Evolutionary conservation across 805 yeast species (phyloP).

Genomic region (Starmera amethionina): DNA sequence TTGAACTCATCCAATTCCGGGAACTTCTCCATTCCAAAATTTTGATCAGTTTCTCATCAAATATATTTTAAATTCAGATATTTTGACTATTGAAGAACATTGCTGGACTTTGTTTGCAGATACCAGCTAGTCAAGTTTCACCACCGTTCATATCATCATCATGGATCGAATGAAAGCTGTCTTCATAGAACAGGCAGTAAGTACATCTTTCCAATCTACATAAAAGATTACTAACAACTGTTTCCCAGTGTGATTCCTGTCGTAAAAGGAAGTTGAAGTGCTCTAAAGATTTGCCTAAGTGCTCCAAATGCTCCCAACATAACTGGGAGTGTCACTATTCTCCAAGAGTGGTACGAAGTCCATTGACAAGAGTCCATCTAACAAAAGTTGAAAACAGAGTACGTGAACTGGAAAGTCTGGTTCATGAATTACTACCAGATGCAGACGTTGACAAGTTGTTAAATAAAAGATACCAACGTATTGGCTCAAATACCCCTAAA

Average conservation of each 20-base stretch:
- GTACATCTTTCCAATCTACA: neutral
- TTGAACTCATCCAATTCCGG: too few relatives aligned
- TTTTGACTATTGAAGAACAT: too few relatives aligned
- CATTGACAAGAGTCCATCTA: conserved; percentile 71
- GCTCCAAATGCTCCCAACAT: conserved; percentile 65
- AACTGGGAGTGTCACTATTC: conserved; percentile 70
- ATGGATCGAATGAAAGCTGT: conserved; percentile 2
- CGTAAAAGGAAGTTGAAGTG: conserved; percentile 73
- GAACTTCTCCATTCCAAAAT: too few relatives aligned
- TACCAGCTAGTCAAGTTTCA: too few relatives aligned
- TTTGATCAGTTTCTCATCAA: too few relatives aligned
- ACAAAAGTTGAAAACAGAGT: conserved; percentile 63
- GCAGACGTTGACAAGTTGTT: conserved; percentile 32
- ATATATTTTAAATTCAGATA: too few relatives aligned
- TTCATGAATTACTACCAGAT: conserved; percentile 34
- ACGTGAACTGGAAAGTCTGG: conserved; percentile 33
- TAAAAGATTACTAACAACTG: neutral
- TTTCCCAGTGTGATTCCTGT: conserved; percentile 62
- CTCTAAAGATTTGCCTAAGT: conserved; percentile 67
- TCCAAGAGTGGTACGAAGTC: conserved; percentile 70
- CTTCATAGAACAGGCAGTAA: conserved; percentile 4
- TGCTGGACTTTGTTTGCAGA: too few relatives aligned
- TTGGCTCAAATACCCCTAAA: conserved; percentile 1
- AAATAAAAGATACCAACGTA: conserved; percentile 8
- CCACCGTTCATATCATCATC: neutral